Evolutionary conservation across 352 stramenopile species (phyloP), one percentile per base, ranked within the genome.

Genomic region (Phytophthora capsici): DNA sequence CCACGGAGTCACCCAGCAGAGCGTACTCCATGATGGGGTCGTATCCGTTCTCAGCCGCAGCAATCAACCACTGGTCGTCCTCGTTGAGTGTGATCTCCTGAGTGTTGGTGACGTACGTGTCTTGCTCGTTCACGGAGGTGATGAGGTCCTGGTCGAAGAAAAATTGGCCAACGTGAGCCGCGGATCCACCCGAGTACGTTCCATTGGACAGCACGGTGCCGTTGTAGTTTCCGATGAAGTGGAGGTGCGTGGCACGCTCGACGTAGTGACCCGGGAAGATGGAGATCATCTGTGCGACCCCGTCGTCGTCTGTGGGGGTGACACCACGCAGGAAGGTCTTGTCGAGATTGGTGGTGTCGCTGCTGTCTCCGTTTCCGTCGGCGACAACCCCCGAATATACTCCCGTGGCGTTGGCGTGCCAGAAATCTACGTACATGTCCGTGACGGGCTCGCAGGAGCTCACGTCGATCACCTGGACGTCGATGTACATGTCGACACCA

Each of bases 131-230:
- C 14, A 71, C 57, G 5, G 59, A 30, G 3, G 66, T 71, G 56
- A 71, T 73, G 57, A 72, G 57, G 19, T 54, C 52, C n/a, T 73
- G 51, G 40, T 73, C 64, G 38, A 73, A 73, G 61, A 61, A 75
- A 47, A 73, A 63, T 34, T 73, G 65, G 2, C 65, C 65, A 19
- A 73, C 65, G 48, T 69, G 65, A 8, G 53, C 53, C 6, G 43
- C 36, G 1, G 47, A 64, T 17, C 53, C 36, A 4, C 58, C 58
- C 2, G 47, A 55, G 41, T 73, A 73, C 23, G 65, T 73, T 5
- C 43, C 38, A 30, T 73, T 73, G 7, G 51, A 23, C 1, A 69
- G 46, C 32, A 69, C 45, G 1, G 58, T 58, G 14, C 52, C 59
- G 32, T 65, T 65, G 52, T 69, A 69, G 38, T 59, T 69, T 4